Conservation (phyloP, 768 basidiomycete species). For the Wakefieldia striispora region DNA sequence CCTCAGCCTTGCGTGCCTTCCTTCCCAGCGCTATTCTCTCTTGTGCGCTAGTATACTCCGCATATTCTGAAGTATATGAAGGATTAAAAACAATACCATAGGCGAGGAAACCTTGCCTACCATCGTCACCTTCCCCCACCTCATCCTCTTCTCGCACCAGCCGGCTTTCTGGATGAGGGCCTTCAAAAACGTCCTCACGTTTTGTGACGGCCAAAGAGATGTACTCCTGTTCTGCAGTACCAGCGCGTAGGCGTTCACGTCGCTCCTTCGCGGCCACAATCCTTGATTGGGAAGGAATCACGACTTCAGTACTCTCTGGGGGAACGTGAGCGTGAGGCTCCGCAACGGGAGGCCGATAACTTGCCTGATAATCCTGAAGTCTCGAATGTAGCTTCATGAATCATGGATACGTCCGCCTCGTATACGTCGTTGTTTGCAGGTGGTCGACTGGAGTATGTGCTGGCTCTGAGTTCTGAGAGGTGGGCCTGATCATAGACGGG, state of each 20-base stretch:
- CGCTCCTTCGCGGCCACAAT: slow-evolving; percentile 74
- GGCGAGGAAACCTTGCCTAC: slow-evolving; percentile 40
- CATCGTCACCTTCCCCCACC: slow-evolving; percentile 84
- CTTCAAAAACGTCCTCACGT: slow-evolving; percentile 50
- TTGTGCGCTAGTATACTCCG: slow-evolving; percentile 85
- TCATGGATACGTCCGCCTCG: slow-evolving; percentile 50
- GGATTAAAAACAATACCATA: slow-evolving; percentile 4
- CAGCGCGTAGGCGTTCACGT: slow-evolving; percentile 62
- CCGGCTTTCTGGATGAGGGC: slow-evolving; percentile 84
- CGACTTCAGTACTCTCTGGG: slow-evolving; percentile 38
- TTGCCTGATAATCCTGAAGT: slow-evolving; percentile 31
- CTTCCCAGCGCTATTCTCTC: slow-evolving; percentile 85
- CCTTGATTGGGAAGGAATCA: slow-evolving; percentile 69
- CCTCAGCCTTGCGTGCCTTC: slow-evolving; percentile 72
- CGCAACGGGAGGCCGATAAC: background rate
- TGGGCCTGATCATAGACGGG: slow-evolving; percentile 73
- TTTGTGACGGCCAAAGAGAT: slow-evolving; percentile 74
- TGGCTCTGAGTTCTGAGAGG: slow-evolving; percentile 76
- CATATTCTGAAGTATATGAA: slow-evolving; percentile 54
- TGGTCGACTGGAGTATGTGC: slow-evolving; percentile 58
- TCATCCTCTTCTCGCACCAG: slow-evolving; percentile 86
- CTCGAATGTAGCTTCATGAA: slow-evolving; percentile 41
- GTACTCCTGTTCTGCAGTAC: slow-evolving; percentile 60
- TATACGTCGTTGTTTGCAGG: slow-evolving; percentile 38
- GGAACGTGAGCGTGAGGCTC: slow-evolving; percentile 2